A percentile compares a stretch with the other conserved stretches of the same genome.
phyloP scores from a whole-genome alignment of 192 early-diverging fungal genomes.

The Rhizophagus prolifer region DNA sequence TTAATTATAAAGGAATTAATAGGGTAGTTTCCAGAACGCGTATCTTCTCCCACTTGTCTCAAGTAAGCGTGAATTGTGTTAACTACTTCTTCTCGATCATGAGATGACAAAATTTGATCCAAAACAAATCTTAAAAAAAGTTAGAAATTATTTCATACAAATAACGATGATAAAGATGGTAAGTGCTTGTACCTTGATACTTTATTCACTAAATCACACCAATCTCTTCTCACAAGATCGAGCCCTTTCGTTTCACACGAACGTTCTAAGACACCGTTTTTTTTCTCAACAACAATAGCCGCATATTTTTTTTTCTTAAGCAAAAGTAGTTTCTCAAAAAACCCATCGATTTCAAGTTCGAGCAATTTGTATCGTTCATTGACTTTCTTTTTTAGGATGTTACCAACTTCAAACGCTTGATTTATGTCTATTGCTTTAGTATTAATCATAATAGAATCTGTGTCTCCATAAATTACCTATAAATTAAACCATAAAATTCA shows the following conservation, averaged over 20 bases:
- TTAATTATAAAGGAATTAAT: slow-evolving; percentile 88
- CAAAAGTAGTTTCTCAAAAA: slow-evolving; percentile 85
- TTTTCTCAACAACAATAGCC: slow-evolving; percentile 66
- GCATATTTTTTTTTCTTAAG: slow-evolving; percentile 99
- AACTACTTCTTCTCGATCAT: slow-evolving; percentile 68
- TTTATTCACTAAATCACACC: slow-evolving; percentile 93
- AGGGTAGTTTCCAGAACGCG: slow-evolving; percentile 65
- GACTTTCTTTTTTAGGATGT: slow-evolving; percentile 77
- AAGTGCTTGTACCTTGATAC: slow-evolving; percentile 63
- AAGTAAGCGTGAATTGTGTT: slow-evolving; percentile 81
- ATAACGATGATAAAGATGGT: not conserved
- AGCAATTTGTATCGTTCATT: slow-evolving; percentile 92
- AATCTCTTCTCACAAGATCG: slow-evolving; percentile 95
- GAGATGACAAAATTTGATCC: slow-evolving; percentile 52
- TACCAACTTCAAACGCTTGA: slow-evolving; percentile 78
- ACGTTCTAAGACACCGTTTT: slow-evolving; percentile 51
- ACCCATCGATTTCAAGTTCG: slow-evolving; percentile 96
- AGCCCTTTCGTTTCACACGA: slow-evolving; percentile 88
- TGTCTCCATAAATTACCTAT: slow-evolving; percentile 97
- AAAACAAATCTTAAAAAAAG: slow-evolving; percentile 56
- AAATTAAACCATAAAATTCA: slow-evolving; percentile 1
- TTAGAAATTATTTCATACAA: slow-evolving; percentile 35
- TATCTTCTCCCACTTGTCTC: slow-evolving; percentile 63
- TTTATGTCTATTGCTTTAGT: slow-evolving; percentile 72
- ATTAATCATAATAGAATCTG: slow-evolving; percentile 98